phyloP scores from a whole-genome alignment of 2,329 filamentous ascomycete species.

The Davidsoniella australis region DNA sequence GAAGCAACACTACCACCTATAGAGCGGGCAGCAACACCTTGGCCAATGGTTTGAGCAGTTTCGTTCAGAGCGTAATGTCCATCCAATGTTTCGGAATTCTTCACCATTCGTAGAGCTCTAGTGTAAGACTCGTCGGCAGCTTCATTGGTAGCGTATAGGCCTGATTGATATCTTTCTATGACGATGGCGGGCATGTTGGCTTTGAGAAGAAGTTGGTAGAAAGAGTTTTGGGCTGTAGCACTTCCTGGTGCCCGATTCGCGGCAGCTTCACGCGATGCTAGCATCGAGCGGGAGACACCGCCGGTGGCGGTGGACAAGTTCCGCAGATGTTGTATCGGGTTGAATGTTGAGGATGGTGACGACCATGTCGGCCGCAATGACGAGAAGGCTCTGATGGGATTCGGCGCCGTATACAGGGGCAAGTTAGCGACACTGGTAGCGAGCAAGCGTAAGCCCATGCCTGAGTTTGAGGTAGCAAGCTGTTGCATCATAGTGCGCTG shows the following conservation, averaged over 20 bases:
- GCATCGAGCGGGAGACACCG: slow-evolving; percentile 42
- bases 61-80: slow-evolving; percentile 20
- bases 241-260: slow-evolving; percentile 86
- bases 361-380: slow-evolving; percentile 3
- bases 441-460: slow-evolving; percentile 6
- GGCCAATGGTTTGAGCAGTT: slow-evolving; percentile 59
- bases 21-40: slow-evolving; percentile 60
- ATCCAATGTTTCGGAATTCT: slow-evolving; percentile 8
- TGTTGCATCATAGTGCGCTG: slow-evolving; percentile 11
- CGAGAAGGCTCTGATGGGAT: slow-evolving; percentile 15
- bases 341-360: background rate
- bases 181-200: slow-evolving; percentile 90
- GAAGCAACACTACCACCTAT: slow-evolving; percentile 49
- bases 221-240: slow-evolving; percentile 75
- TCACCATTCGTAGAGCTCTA: slow-evolving; percentile 14
- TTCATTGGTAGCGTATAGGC: slow-evolving; percentile 65
- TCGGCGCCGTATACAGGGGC: slow-evolving; percentile 13
- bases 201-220: slow-evolving; percentile 79
- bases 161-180: slow-evolving; percentile 74
- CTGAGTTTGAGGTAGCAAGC: slow-evolving; percentile 6
- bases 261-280: slow-evolving; percentile 75
- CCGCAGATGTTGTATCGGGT: slow-evolving; percentile 4
- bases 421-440: slow-evolving; percentile 2
- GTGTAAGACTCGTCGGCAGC: slow-evolving; percentile 65
- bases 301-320: slow-evolving; percentile 21